These are phyloP conservation scores for Leccinum pellstonianum DNA, from an alignment of 768 basidiomycete genomes.

Conservation along the genomic window DNA sequence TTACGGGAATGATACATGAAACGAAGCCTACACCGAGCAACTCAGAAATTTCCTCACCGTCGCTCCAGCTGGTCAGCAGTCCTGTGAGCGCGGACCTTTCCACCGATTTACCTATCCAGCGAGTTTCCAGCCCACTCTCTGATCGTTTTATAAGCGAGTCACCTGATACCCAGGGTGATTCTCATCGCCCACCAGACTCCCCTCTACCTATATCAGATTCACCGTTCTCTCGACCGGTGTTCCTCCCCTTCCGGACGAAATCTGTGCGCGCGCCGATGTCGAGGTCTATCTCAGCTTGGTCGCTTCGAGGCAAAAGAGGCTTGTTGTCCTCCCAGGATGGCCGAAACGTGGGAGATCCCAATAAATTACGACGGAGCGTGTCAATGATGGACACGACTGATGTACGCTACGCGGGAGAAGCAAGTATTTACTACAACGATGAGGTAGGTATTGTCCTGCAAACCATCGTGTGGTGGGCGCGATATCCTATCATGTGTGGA, in stretches of 20 bases:
- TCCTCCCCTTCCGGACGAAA: constrained; percentile 19
- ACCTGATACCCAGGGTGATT: neutral
- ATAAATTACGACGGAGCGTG: constrained; percentile 18
- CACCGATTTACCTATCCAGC: neutral
- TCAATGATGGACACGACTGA: constrained; percentile 12
- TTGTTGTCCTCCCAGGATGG: constrained; percentile 10
- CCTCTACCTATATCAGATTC: neutral
- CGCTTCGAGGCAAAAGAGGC: constrained; percentile 2
- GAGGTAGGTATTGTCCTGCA: constrained; percentile 37
- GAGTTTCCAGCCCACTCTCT: constrained; percentile 5
- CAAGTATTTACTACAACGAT: constrained; percentile 50
- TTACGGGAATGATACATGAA: constrained; percentile 47
- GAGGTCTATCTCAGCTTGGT: constrained; percentile 18
- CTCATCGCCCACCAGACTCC: neutral
- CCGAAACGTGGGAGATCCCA: constrained; percentile 20
- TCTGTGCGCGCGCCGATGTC: constrained; percentile 8
- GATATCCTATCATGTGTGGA: neutral
- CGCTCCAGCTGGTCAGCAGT: constrained; percentile 2
- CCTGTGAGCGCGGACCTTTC: constrained; percentile 1
- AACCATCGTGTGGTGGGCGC: neutral
- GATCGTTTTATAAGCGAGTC: neutral
- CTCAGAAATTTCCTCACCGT: constrained; percentile 6
- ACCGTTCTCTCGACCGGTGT: constrained; percentile 13
- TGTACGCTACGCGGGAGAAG: constrained; percentile 57
- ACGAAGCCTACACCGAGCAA: constrained; percentile 8